Conservation (phyloP, 2,329 filamentous ascomycete species). For the Cryphonectria parasitica region DNA sequence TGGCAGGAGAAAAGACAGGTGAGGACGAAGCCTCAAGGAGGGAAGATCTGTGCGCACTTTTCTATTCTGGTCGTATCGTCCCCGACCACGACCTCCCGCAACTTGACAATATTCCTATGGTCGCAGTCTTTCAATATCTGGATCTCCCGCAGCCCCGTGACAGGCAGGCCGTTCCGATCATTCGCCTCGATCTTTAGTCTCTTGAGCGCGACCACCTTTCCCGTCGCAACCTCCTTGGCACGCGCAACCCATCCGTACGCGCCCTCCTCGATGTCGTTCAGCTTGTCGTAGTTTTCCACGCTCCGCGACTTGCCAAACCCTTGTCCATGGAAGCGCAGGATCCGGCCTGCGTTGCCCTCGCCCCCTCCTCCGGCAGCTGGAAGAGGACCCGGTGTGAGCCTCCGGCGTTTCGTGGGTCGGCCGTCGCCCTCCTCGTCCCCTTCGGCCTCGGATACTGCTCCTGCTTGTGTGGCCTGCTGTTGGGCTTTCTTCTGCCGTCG, state of each 20-base stretch:
- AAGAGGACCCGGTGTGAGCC: slow-evolving; percentile 52
- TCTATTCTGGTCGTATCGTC: slow-evolving; percentile 58
- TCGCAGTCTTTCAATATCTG: slow-evolving; percentile 81
- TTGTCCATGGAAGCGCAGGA: slow-evolving; percentile 73
- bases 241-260: slow-evolving; percentile 94
- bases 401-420: slow-evolving; percentile 66
- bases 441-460: slow-evolving; percentile 41
- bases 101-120: slow-evolving; percentile 80
- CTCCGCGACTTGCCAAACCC: slow-evolving; percentile 73
- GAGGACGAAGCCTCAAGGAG: not conserved
- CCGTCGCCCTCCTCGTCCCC: slow-evolving; percentile 40
- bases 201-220: slow-evolving; percentile 87
- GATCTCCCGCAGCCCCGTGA: slow-evolving; percentile 92
- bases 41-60: slow-evolving; percentile 45
- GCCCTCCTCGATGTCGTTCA: slow-evolving; percentile 97
- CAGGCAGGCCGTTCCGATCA: slow-evolving; percentile 77
- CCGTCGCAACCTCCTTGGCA: slow-evolving; percentile 73
- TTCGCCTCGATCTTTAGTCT: slow-evolving; percentile 85
- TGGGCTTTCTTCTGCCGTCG: slow-evolving; percentile 8
- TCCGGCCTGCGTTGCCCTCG: slow-evolving; percentile 45
- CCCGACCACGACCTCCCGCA: slow-evolving; percentile 85
- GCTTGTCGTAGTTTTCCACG: slow-evolving; percentile 84
- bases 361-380: slow-evolving; percentile 34
- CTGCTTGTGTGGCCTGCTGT: slow-evolving; percentile 32
- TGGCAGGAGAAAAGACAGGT: slow-evolving; percentile 16